Evolutionary conservation across 352 stramenopile species (phyloP).

Genomic region (Phytopythium chamaehyphon): DNA sequence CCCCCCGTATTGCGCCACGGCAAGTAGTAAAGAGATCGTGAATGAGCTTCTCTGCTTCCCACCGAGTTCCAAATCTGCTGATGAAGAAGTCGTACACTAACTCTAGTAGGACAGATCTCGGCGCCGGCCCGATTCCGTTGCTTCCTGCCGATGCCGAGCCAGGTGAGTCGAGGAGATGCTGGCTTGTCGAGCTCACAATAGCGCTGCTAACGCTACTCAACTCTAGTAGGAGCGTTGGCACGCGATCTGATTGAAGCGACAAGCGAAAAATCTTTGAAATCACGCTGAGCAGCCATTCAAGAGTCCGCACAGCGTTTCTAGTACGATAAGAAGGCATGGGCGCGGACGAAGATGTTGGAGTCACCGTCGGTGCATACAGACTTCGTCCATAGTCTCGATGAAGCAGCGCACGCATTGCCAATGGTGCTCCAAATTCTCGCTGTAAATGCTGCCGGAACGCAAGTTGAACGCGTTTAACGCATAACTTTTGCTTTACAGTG

Average conservation of each 20-base stretch:
- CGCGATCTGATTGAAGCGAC: conserved; percentile 26
- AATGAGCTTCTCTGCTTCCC: conserved; percentile 74
- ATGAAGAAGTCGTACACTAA: conserved; percentile 77
- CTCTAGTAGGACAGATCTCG: conserved; percentile 62
- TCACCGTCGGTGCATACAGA: not conserved
- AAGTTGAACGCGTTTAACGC: conserved; percentile 63
- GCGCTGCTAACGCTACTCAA: conserved; percentile 45
- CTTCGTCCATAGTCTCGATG: conserved; percentile 46
- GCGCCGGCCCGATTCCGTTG: conserved; percentile 55
- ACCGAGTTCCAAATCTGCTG: conserved; percentile 58
- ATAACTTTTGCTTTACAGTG: conserved; percentile 63
- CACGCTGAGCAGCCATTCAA: conserved; percentile 54
- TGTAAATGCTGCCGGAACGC: conserved; percentile 66
- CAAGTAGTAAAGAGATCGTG: conserved; percentile 83
- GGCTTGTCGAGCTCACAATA: not conserved
- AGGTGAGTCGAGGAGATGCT: conserved; percentile 1
- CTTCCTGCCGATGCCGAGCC: conserved; percentile 13
- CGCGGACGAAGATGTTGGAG: not conserved
- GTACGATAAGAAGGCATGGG: conserved; percentile 19
- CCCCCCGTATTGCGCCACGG: conserved; percentile 30
- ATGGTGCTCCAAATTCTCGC: conserved; percentile 54
- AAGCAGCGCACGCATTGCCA: conserved; percentile 73
- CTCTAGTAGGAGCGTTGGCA: conserved; percentile 30
- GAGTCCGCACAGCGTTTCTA: conserved; percentile 35
- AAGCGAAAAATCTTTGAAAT: conserved; percentile 55